phyloP scores from a whole-genome alignment of 1,284 basidiomycete genomes.

The Microbotryum intermedium region DNA sequence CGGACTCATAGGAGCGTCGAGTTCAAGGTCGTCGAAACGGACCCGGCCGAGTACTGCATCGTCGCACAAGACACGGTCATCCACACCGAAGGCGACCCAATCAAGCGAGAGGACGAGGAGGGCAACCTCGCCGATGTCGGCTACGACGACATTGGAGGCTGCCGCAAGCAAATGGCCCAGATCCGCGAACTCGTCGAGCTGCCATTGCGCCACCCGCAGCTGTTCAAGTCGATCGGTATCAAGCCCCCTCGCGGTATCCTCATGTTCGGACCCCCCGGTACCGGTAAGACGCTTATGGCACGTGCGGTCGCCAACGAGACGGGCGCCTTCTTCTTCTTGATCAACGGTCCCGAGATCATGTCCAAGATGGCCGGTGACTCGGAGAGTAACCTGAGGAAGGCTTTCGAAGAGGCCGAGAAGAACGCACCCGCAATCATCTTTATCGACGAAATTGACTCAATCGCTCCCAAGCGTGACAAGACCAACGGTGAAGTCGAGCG shows the following conservation, averaged over 20 bases:
- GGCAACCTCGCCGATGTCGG: constrained; percentile 93
- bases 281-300: constrained; percentile 97
- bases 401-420: constrained; percentile 99
- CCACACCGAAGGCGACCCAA: constrained; percentile 94
- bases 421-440: constrained; percentile 99
- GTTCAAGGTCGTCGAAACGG: constrained; percentile 77
- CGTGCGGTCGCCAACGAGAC: constrained; percentile 99
- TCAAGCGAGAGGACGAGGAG: constrained; percentile 98
- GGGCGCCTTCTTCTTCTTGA: constrained; percentile 99
- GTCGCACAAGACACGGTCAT: constrained; percentile 96
- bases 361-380: constrained; percentile 64
- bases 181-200: constrained; percentile 98
- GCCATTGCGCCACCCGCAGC: constrained; percentile 92
- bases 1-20: constrained; percentile 56
- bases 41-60: constrained; percentile 92
- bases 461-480: constrained; percentile 99
- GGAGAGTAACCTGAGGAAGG: constrained; percentile 93
- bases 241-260: constrained; percentile 97
- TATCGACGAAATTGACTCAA: constrained; percentile 98
- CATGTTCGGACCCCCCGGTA: constrained; percentile 93
- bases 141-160: constrained; percentile 98
- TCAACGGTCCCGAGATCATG: constrained; percentile 99
- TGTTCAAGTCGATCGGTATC: constrained; percentile 99
- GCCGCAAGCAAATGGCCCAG: constrained; percentile 98
- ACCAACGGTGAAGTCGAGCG: constrained; percentile 99